Conservation (phyloP, 495 filamentous ascomycete genomes). For the Neohortaea acidophila region DNA sequence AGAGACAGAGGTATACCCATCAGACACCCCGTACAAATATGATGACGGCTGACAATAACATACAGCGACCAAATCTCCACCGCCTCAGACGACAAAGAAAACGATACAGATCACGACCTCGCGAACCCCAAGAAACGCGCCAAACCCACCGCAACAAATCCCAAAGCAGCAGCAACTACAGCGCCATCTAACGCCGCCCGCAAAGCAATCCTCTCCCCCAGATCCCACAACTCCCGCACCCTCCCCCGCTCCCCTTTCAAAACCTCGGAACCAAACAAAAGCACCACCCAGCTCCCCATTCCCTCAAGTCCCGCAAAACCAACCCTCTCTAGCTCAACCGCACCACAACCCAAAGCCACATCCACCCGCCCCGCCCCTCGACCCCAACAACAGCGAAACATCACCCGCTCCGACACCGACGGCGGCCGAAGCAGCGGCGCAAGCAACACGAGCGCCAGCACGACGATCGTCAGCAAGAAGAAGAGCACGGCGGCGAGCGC, state of each 20-base stretch:
- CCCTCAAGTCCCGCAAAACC: conserved; percentile 34
- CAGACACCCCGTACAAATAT: too few relatives aligned
- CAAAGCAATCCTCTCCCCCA: conserved; percentile 57
- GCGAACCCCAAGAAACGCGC: conserved; percentile 41
- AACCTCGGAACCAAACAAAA: conserved; percentile 30
- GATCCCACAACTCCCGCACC: conserved; percentile 62
- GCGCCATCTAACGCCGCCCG: conserved; percentile 35
- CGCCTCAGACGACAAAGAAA: conserved; percentile 66
- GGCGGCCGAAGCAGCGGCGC: conserved; percentile 16
- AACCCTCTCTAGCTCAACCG: conserved; percentile 1
- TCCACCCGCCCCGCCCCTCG: too few relatives aligned
- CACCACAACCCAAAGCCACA: conserved; percentile 2
- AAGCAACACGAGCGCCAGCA: conserved; percentile 17
- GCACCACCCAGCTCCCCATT: conserved; percentile 38
- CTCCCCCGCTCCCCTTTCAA: conserved; percentile 44
- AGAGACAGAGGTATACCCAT: conserved; percentile 47
- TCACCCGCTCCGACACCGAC: conserved; percentile 3
- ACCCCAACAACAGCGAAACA: conserved; percentile 3
- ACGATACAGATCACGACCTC: conserved; percentile 26
- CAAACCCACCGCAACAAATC: conserved; percentile 23
- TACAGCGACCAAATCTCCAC: conserved; percentile 47
- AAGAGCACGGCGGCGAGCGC: conserved; percentile 2
- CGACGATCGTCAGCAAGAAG: conserved; percentile 19
- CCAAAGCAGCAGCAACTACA: conserved; percentile 18
- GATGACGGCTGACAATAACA: too few relatives aligned